Evolutionary conservation across 2,329 filamentous ascomycete genomes (phyloP).

Genomic region (Beauveria bassiana): DNA sequence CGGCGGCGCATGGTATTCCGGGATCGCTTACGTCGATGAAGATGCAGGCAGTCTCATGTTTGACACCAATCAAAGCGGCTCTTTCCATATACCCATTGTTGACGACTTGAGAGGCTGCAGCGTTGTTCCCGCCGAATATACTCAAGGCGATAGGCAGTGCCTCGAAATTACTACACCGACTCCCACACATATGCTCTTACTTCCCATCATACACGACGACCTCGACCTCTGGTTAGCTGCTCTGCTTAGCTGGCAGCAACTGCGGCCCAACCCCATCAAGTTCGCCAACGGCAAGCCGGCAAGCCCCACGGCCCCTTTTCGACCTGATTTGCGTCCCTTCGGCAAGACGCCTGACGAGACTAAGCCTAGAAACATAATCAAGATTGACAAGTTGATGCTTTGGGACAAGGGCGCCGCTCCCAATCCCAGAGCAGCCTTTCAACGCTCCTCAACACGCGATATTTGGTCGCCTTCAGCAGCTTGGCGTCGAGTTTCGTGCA

Average conservation of each 20-base stretch:
- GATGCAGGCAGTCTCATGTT: conserved; percentile 68
- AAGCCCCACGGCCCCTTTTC: conserved; percentile 27
- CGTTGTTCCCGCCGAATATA: conserved; percentile 48
- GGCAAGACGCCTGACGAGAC: conserved; percentile 24
- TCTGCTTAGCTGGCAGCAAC: conserved; percentile 72
- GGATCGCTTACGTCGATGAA: conserved; percentile 72
- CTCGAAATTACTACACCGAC: conserved; percentile 48
- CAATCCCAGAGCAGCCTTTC: conserved; percentile 48
- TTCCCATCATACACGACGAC: conserved; percentile 56
- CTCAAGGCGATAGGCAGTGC: conserved; percentile 38
- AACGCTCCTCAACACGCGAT: conserved; percentile 50
- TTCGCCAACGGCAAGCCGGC: conserved; percentile 36
- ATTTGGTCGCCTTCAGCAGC: conserved; percentile 46
- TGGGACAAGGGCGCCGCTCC: conserved; percentile 71
- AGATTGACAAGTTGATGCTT: conserved; percentile 82
- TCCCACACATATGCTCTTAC: conserved; percentile 54
- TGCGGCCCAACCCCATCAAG: conserved; percentile 52
- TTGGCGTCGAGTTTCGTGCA: conserved; percentile 88
- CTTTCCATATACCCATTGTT: conserved; percentile 60
- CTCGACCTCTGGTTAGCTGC: conserved; percentile 76
- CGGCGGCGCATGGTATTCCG: conserved; percentile 56
- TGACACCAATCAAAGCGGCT: conserved; percentile 59
- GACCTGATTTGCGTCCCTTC: conserved; percentile 37
- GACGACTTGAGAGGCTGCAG: conserved; percentile 67
- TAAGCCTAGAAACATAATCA: conserved; percentile 67